phyloP scores from a whole-genome alignment of 1,139 yeast species.

The Geotrichum siamense region DNA sequence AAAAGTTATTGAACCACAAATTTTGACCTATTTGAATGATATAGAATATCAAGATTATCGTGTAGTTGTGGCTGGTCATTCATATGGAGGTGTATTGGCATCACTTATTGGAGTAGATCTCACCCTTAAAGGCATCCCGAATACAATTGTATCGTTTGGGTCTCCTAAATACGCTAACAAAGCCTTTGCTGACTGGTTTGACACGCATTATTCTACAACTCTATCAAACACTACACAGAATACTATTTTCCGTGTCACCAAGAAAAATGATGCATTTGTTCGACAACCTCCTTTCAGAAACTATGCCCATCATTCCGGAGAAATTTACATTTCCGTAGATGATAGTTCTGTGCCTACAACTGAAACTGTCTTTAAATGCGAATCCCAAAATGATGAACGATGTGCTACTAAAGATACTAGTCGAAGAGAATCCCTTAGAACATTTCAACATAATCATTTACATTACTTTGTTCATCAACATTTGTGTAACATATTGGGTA shows the following conservation, averaged over 20 bases:
- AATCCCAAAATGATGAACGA: slow-evolving; percentile 10
- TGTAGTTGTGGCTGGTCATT: slow-evolving; percentile 59
- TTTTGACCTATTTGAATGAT: slow-evolving; percentile 29
- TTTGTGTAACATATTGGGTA: neutral
- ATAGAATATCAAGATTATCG: slow-evolving; percentile 43
- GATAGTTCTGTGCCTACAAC: slow-evolving; percentile 9
- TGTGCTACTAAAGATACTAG: slow-evolving; percentile 12
- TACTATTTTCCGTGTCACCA: slow-evolving; percentile 19
- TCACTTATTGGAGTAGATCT: slow-evolving; percentile 54
- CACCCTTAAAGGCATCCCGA: slow-evolving; percentile 44
- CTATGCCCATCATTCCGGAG: slow-evolving; percentile 20
- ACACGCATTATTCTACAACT: slow-evolving; percentile 33
- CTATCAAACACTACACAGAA: neutral
- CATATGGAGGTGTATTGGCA: slow-evolving; percentile 68
- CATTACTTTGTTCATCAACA: slow-evolving; percentile 1
- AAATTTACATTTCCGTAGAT: slow-evolving; percentile 16
- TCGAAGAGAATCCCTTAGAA: neutral
- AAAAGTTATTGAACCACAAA: slow-evolving; percentile 8
- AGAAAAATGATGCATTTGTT: slow-evolving; percentile 18
- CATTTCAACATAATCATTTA: neutral
- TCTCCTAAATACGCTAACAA: slow-evolving; percentile 57
- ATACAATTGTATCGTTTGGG: slow-evolving; percentile 52
- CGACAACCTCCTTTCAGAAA: slow-evolving; percentile 16
- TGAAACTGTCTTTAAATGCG: slow-evolving; percentile 11
- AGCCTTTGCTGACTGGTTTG: slow-evolving; percentile 45